Evolutionary conservation across 1,284 basidiomycete genomes (phyloP).

Genomic region (Gymnopus androsaceus): DNA sequence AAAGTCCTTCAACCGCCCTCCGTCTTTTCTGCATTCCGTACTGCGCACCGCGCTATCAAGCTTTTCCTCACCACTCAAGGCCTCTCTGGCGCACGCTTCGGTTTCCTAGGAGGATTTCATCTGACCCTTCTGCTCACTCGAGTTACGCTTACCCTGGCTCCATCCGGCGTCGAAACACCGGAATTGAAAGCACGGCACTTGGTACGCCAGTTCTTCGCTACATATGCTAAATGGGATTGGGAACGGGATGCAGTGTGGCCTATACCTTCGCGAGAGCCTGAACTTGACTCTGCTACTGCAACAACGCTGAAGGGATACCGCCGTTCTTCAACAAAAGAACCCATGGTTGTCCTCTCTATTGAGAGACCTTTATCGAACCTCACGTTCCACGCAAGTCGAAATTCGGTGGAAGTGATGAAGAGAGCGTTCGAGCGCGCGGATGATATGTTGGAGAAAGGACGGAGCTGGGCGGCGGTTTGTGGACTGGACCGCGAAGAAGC

Average conservation of each 20-base stretch:
- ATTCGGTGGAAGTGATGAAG: conserved; percentile 17
- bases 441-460: conserved; percentile 7
- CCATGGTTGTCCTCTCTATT: conserved; percentile 23
- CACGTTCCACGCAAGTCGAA: conserved; percentile 19
- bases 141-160: conserved; percentile 14
- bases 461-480: conserved; percentile 17
- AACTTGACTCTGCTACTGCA: background rate
- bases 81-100: conserved; percentile 20
- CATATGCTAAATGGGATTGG: conserved; percentile 25
- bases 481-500: conserved; percentile 10
- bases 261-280: background rate
- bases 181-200: conserved; percentile 17
- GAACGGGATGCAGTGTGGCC: conserved; percentile 17
- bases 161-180: background rate
- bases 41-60: conserved; percentile 24
- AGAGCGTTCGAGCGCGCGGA: conserved; percentile 16
- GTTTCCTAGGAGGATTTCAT: conserved; percentile 26
- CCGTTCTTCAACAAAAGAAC: conserved; percentile 19
- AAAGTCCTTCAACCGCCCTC: conserved; percentile 9
- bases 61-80: conserved; percentile 19
- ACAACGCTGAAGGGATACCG: background rate
- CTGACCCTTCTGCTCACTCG: conserved; percentile 22
- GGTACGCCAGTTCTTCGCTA: conserved; percentile 21
- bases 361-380: conserved; percentile 21
- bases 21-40: conserved; percentile 17